Percentiles rank a stretch among this genome's conserved stretches.
Conservation (phyloP, 148 eudicot genomes). For the Amaranthus palmeri region DNA sequence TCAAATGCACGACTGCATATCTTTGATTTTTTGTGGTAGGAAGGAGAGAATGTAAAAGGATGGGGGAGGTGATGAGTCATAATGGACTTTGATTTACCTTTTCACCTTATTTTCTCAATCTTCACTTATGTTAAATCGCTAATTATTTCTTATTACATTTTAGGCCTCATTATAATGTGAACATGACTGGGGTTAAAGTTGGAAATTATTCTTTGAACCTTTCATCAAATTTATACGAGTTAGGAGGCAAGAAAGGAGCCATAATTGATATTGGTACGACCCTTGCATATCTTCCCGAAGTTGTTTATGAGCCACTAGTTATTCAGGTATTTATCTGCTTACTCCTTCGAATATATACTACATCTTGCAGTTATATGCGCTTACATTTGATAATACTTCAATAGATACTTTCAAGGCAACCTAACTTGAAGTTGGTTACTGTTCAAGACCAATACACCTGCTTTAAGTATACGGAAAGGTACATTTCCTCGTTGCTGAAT, state of each 20-base stretch:
- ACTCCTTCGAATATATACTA: constrained; percentile 6
- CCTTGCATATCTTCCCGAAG: constrained; percentile 79
- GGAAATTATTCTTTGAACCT: constrained; percentile 53
- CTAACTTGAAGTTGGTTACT: constrained; percentile 56
- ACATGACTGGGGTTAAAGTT: constrained; percentile 87
- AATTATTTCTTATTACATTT: constrained; percentile 7
- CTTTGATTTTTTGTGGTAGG: too few relatives aligned
- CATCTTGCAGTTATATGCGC: constrained; percentile 11
- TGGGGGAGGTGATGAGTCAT: too few relatives aligned
- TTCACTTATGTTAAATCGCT: background rate
- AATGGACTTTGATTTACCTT: too few relatives aligned
- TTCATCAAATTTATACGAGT: constrained; percentile 42
- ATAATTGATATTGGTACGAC: constrained; percentile 92
- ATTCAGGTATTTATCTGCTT: constrained; percentile 41
- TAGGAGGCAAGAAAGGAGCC: constrained; percentile 65
- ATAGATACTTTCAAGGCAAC: constrained; percentile 76
- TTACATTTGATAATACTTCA: constrained; percentile 15
- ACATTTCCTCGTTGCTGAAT: constrained; percentile 16
- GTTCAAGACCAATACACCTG: constrained; percentile 83
- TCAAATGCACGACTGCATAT: too few relatives aligned
- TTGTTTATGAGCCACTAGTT: constrained; percentile 64
- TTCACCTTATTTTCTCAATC: background rate
- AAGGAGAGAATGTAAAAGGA: too few relatives aligned
- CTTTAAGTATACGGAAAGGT: constrained; percentile 76
- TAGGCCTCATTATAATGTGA: constrained; percentile 90